phyloP scores from a whole-genome alignment of 2,329 filamentous ascomycete species.

The Dactylellina drechsleri region DNA sequence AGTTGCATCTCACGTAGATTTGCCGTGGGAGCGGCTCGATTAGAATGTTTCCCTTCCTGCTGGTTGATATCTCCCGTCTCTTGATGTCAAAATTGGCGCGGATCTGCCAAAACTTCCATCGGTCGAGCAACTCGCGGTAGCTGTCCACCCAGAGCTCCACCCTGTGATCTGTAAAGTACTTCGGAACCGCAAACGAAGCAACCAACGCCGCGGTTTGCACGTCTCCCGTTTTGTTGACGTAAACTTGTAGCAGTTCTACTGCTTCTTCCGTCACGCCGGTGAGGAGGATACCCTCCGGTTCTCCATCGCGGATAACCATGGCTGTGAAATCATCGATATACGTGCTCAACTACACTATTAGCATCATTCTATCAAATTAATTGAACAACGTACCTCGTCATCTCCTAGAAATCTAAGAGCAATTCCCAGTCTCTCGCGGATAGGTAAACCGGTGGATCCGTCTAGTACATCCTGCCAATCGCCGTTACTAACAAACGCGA shows the following conservation, averaged over 20 bases:
- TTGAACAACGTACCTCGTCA: slow-evolving; percentile 59
- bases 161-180: slow-evolving; percentile 80
- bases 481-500: slow-evolving; percentile 78
- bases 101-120: slow-evolving; percentile 77
- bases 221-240: slow-evolving; percentile 79
- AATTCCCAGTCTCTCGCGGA: slow-evolving; percentile 78
- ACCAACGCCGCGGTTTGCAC: slow-evolving; percentile 81
- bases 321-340: slow-evolving; percentile 76
- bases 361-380: neutral
- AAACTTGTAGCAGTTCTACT: slow-evolving; percentile 79
- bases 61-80: slow-evolving; percentile 74
- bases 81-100: slow-evolving; percentile 81
- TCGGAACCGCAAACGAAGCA: slow-evolving; percentile 77
- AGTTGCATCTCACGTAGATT: slow-evolving; percentile 78
- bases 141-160: slow-evolving; percentile 72
- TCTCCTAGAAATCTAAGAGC: slow-evolving; percentile 75
- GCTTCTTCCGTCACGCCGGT: slow-evolving; percentile 78
- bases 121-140: slow-evolving; percentile 77
- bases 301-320: slow-evolving; percentile 72
- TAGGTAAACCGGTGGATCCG: slow-evolving; percentile 74
- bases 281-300: slow-evolving; percentile 80
- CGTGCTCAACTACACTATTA: slow-evolving; percentile 66
- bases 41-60: slow-evolving; percentile 71
- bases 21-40: slow-evolving; percentile 74
- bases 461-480: slow-evolving; percentile 79